phyloP scores from a whole-genome alignment of 176 grass and related monocot genomes.

The Eragrostis nindensis region DNA sequence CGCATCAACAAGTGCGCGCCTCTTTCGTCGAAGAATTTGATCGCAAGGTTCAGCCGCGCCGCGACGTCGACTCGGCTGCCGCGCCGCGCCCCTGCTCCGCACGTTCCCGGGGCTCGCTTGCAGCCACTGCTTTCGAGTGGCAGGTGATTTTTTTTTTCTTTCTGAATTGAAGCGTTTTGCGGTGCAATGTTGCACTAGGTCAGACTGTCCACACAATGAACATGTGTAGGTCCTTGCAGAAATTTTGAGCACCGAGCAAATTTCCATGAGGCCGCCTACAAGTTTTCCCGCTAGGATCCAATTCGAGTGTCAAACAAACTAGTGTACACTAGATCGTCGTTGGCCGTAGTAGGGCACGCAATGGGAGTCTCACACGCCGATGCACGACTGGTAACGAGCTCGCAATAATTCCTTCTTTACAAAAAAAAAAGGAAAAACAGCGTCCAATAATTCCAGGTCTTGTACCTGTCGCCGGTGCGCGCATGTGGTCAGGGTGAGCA shows the following conservation, averaged over 20 bases:
- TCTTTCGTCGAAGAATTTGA: not conserved
- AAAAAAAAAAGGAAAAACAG: not conserved
- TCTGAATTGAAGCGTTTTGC: not conserved
- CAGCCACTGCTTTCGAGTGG: constrained; percentile 38
- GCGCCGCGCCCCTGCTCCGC: constrained; percentile 4
- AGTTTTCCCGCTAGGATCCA: not conserved
- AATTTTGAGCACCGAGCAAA: not conserved
- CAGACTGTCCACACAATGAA: not conserved
- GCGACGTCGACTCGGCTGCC: constrained; percentile 22
- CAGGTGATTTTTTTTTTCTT: not conserved
- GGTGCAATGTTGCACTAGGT: not conserved
- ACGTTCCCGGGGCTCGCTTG: not conserved
- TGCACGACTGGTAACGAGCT: not conserved
- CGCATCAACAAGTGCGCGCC: not conserved
- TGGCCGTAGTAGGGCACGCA: not conserved
- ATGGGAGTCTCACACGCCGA: not conserved
- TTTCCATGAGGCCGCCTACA: not conserved
- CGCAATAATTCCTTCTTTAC: no score
- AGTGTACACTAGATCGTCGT: not conserved
- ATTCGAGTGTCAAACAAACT: not conserved
- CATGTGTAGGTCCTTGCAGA: not conserved
- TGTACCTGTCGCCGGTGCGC: not conserved
- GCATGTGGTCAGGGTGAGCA: not conserved
- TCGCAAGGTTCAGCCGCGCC: constrained; percentile 14
- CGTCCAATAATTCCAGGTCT: not conserved